Percentiles rank a stretch among this genome's conserved stretches.
Evolutionary conservation across 1,284 basidiomycete species (phyloP).

Genomic region (Somion occarium): DNA sequence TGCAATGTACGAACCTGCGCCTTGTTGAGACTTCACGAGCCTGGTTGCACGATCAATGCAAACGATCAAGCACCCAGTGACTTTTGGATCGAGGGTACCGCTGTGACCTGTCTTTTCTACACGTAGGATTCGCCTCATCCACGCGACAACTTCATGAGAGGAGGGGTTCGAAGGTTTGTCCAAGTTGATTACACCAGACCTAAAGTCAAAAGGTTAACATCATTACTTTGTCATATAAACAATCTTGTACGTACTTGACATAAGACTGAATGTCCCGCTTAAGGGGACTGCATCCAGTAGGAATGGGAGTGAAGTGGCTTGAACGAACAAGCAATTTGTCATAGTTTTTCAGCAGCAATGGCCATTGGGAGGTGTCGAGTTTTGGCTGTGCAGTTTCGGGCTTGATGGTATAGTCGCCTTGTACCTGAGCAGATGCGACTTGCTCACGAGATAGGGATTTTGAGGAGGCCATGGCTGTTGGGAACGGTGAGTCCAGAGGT

Average conservation of each 20-base stretch:
- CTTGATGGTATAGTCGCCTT: slow-evolving; percentile 83
- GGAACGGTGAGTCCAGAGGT: background rate
- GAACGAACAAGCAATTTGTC: slow-evolving; percentile 94
- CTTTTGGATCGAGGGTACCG: slow-evolving; percentile 97
- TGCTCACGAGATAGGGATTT: slow-evolving; percentile 53
- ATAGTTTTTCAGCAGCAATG: slow-evolving; percentile 97
- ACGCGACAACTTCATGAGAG: slow-evolving; percentile 99
- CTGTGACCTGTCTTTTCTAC: slow-evolving; percentile 99
- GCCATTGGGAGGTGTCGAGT: slow-evolving; percentile 97
- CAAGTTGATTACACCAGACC: slow-evolving; percentile 97
- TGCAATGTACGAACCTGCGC: slow-evolving; percentile 61
- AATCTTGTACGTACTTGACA: slow-evolving; percentile 62
- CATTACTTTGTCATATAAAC: slow-evolving; percentile 2
- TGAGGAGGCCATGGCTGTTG: slow-evolving; percentile 40
- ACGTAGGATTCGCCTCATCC: slow-evolving; percentile 93
- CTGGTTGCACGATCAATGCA: slow-evolving; percentile 99
- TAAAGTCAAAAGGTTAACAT: slow-evolving; percentile 26
- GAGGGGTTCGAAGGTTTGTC: slow-evolving; percentile 99
- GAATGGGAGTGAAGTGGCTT: slow-evolving; percentile 98
- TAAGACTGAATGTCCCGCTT: slow-evolving; percentile 91
- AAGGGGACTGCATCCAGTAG: slow-evolving; percentile 84
- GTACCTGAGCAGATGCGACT: slow-evolving; percentile 65
- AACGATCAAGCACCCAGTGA: slow-evolving; percentile 97
- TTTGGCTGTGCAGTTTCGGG: slow-evolving; percentile 69
- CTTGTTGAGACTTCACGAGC: slow-evolving; percentile 98